phyloP scores from a whole-genome alignment of 805 yeast species.

The Zygosaccharomyces siamensis region DNA sequence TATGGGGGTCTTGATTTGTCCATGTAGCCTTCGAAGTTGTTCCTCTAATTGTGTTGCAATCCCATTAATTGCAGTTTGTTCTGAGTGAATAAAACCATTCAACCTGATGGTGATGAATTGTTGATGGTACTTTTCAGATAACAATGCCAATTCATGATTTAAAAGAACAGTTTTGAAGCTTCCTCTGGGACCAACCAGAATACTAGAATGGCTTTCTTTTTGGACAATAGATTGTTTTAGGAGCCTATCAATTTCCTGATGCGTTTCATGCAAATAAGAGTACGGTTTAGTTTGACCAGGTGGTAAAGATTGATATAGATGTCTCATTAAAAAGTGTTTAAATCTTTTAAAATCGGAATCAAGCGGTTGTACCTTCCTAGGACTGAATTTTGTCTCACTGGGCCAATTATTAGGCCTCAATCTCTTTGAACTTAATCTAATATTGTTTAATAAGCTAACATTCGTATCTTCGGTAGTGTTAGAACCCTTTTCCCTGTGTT shows the following conservation, averaged over 20 bases:
- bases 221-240: constrained; percentile 60
- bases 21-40: constrained; percentile 35
- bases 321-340: constrained; percentile 21
- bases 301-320: constrained; percentile 22
- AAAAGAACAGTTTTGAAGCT: constrained; percentile 70
- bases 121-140: constrained; percentile 39
- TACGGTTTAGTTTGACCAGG: constrained; percentile 19
- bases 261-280: constrained; percentile 20
- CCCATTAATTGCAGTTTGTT: constrained; percentile 72
- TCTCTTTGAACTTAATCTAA: constrained; percentile 10
- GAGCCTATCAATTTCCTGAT: constrained; percentile 49
- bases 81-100: constrained; percentile 69
- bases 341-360: constrained; percentile 19
- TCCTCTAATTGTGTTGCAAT: constrained; percentile 78
- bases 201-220: constrained; percentile 74
- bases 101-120: constrained; percentile 60
- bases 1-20: constrained; percentile 12
- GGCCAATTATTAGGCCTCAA: neutral
- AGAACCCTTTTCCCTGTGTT: neutral
- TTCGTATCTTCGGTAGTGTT: neutral
- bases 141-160: constrained; percentile 47
- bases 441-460: constrained; percentile 9
- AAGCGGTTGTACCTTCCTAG: constrained; percentile 6
- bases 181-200: constrained; percentile 75
- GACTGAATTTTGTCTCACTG: neutral